Evolutionary conservation across 306 rosid genomes (phyloP), one percentile per base, ranked within the genome.

Genomic region (Cucumis hystrix): DNA sequence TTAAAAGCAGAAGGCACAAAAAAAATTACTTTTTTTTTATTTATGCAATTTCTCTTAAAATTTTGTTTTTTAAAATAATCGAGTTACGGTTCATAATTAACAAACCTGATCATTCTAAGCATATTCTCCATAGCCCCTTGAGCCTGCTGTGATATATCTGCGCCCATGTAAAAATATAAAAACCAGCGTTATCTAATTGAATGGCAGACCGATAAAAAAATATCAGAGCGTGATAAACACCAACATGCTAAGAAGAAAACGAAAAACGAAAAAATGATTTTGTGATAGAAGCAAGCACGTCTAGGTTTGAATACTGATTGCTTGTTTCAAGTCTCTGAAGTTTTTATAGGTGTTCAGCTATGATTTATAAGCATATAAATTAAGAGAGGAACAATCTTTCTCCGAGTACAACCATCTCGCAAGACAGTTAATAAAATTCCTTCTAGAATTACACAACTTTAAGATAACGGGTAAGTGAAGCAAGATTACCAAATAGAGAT

Each of bases 101-200:
- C 89, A 75, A 30, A 91, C 98, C 76, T 82, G 72, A 69, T 89
- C 89, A 84, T 87, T 89, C 87, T 91, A 61, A 89, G 89, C 95
- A 93, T 86, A 83, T 81, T 93, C 81, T 90, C 96, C 98, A 88
- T 84, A 9, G 86, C 85, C 21, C 80, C 87, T 81, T 91, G 92
- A 52, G 79, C 83, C 85, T 91, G 88, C 35, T 79, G 89, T 18
- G 89, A 90, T 78, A 88, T 77, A 12, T 84, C 96, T 90, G 92
- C 82, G 58, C 15, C 20, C 10, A 59, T 66, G 57, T 80, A 78
- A 49, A 18, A 84, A 62, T 4, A 70, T 58, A 8, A 81, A 35
- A 63, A 12, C 21, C 59, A 74, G 59, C 62, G 59, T 79, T 37
- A 54, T 67, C 66, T 67, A 72, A 25, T 77, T 56, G 59, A 74